Base-by-base conservation (phyloP, 163 green algal genomes). In the Coccomyxa subellipsoidea region DNA sequence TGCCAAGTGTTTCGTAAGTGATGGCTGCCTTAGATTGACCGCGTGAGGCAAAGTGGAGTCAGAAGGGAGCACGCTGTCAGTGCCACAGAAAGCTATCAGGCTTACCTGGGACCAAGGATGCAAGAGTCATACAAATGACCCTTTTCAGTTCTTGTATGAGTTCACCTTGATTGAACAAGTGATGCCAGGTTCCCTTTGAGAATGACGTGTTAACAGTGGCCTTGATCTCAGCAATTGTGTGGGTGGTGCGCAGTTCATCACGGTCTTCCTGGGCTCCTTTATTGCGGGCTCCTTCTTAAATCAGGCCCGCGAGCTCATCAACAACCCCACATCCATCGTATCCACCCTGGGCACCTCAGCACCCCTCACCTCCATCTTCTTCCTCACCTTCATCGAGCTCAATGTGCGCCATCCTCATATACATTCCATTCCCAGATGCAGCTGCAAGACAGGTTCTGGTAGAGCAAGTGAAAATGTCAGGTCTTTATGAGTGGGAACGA, bases 331-430 rank as follows among this genome's bases (percentile, higher is more conserved):
- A 66, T 77, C 69, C 2, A 38, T 71, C 25, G 27, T 89, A 10
- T 32, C 66, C 7, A 80, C 79, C 54, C 38, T 89, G 2, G 85
- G 82, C 18, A 83, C 80, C 7, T 77, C 80, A 31, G 80, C 81
- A 4, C 80, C 83, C 8, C 78, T 82, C 40, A 81, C 77, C 9
- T 76, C 89, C 54, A 89, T 91, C 32, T 95, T 95, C 84, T 95
- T 95, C 85, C 91, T 94, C 66, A 92, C 83, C 36, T 95, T 92
- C 82, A 84, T 92, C 39, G 29, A 77, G 71, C 37, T 80, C 4
- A 75, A 80, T 37, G 75, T 82, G 37, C 21, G 53, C 70, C 66
- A 18, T 76, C 69, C 69, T 36, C 18, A 15, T 12, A 4, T 76
- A 15, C 69, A 76, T 23, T 25, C 34, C 21, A 10, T 76, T 76